Evolutionary conservation across 257 asterid genomes (phyloP).

Genomic region (Rhazya stricta): DNA sequence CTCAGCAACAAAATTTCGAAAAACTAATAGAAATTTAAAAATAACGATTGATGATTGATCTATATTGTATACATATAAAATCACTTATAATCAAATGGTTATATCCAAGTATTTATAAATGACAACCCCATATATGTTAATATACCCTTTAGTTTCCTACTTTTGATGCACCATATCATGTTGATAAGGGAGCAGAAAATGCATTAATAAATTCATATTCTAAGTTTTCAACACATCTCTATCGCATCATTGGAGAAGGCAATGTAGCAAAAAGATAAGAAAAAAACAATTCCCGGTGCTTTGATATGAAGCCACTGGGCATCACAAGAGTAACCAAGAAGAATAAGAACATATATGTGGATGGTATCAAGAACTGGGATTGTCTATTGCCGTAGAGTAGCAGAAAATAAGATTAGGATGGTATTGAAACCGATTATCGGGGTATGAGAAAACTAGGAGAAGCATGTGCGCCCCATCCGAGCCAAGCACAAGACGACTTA

Average conservation of each 20-base stretch:
- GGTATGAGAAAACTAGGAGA: constrained; percentile 3
- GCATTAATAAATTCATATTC: no score
- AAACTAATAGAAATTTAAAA: no score
- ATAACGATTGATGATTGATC: no score
- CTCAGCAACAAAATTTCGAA: no score
- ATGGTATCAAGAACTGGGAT: not conserved
- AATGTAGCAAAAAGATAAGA: not conserved
- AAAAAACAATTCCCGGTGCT: not conserved
- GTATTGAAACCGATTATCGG: constrained; percentile 21
- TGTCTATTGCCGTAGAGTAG: not conserved
- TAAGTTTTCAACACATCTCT: not conserved
- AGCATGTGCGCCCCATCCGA: constrained; percentile 35
- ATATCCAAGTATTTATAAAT: no score
- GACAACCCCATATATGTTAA: no score
- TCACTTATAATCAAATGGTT: no score
- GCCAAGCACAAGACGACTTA: constrained; percentile 25
- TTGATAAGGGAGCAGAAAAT: no score
- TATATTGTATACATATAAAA: no score
- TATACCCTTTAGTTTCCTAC: no score
- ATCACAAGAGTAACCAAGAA: not conserved
- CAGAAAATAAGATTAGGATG: not conserved
- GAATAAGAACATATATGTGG: no score
- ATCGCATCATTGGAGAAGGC: not conserved
- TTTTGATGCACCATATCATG: no score
- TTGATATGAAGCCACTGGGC: not conserved